A percentile compares a stretch with the other conserved stretches of the same genome.
Evolutionary conservation across 1,284 basidiomycete genomes (phyloP).

Genomic region (Ganoderma meredithae): DNA sequence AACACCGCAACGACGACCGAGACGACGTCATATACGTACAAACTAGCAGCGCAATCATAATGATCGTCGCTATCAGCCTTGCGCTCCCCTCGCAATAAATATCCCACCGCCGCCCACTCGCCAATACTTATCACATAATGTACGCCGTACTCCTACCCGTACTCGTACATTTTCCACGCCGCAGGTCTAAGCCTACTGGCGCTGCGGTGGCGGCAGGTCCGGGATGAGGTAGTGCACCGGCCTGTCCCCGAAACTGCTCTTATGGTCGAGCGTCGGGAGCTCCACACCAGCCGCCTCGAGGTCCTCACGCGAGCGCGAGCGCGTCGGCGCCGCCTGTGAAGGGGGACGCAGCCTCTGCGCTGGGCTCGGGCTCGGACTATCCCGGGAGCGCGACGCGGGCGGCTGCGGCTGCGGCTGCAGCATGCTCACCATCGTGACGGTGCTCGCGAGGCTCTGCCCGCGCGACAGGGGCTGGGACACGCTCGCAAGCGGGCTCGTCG

Average conservation of each 20-base stretch:
- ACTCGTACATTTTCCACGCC: conserved; percentile 28
- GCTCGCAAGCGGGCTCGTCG: conserved; percentile 10
- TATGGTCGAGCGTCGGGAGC: conserved; percentile 41
- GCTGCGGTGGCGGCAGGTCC: conserved; percentile 41
- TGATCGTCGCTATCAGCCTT: neutral
- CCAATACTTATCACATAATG: conserved; percentile 8
- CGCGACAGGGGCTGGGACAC: conserved; percentile 10
- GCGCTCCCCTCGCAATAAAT: neutral
- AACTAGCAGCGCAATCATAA: neutral
- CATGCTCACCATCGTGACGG: conserved; percentile 6
- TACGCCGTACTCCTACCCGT: neutral
- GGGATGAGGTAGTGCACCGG: conserved; percentile 46
- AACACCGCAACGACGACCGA: conserved; percentile 9
- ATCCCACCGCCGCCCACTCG: neutral
- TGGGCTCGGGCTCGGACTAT: neutral
- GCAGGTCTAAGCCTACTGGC: neutral
- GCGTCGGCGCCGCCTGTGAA: conserved; percentile 15
- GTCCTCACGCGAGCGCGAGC: conserved; percentile 38
- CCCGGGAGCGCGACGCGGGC: conserved; percentile 17
- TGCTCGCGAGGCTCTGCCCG: conserved; percentile 22
- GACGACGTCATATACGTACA: conserved; percentile 23
- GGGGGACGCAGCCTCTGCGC: conserved; percentile 24
- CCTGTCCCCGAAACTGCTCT: conserved; percentile 44
- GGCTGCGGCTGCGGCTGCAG: neutral
- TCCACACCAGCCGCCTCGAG: conserved; percentile 32